Evolutionary conservation across 2,329 filamentous ascomycete genomes (phyloP).

Genomic region (Penicillium expansum): DNA sequence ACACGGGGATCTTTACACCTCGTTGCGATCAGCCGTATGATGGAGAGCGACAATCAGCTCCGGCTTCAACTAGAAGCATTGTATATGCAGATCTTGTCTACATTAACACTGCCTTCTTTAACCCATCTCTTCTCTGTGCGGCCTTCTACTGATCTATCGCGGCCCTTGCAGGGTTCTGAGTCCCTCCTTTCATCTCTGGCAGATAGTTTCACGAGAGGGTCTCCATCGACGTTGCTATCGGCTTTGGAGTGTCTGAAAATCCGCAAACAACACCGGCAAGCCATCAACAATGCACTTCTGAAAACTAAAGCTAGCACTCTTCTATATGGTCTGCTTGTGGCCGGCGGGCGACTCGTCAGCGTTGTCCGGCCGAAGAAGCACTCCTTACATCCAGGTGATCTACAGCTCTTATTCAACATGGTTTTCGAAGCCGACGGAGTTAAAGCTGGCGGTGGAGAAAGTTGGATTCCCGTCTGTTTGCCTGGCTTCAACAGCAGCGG

Average conservation of each 20-base stretch:
- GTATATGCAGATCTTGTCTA: conserved; percentile 98
- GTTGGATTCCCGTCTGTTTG: conserved; percentile 94
- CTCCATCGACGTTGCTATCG: conserved; percentile 80
- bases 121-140: conserved; percentile 83
- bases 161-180: conserved; percentile 88
- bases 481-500: conserved; percentile 96
- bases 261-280: conserved; percentile 78
- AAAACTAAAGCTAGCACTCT: conserved; percentile 74
- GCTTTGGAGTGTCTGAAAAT: conserved; percentile 92
- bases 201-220: conserved; percentile 91
- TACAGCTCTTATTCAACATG: conserved; percentile 99
- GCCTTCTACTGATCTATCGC: conserved; percentile 88
- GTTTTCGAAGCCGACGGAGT: conserved; percentile 92
- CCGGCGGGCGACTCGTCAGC: conserved; percentile 87
- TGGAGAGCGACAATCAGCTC: conserved; percentile 88
- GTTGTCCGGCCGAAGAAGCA: conserved; percentile 93
- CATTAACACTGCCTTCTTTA: conserved; percentile 82
- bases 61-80: conserved; percentile 84
- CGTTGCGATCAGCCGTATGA: conserved; percentile 84
- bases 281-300: conserved; percentile 83
- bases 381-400: conserved; percentile 89
- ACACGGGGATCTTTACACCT: conserved; percentile 87
- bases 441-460: conserved; percentile 89
- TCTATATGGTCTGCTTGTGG: conserved; percentile 90
- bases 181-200: conserved; percentile 85